Percentiles rank a stretch among this genome's conserved stretches.
Conservation (phyloP, 2,329 filamentous ascomycete species). For the Alternaria postmessia region DNA sequence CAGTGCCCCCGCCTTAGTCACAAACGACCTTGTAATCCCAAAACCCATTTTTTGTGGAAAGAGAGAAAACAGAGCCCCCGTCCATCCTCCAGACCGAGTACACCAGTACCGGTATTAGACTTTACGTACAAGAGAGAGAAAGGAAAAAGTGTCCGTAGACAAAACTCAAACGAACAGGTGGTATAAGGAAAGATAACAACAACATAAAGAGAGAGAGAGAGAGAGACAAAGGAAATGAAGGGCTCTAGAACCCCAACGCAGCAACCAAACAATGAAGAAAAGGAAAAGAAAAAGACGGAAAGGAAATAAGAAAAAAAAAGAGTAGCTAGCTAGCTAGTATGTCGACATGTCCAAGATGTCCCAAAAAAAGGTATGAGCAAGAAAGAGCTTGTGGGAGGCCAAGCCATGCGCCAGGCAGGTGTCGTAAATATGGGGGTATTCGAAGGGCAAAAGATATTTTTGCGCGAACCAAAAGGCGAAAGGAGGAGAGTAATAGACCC, state of each 20-base stretch:
- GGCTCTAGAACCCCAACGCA: too few relatives aligned
- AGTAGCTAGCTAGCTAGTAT: neutral
- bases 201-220: too few relatives aligned
- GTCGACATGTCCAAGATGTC: neutral
- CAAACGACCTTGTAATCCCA: neutral
- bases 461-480: neutral
- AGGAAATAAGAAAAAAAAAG: too few relatives aligned
- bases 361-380: neutral
- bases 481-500: neutral
- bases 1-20: too few relatives aligned
- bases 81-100: neutral
- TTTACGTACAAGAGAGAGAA: neutral
- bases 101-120: neutral
- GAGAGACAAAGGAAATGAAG: neutral
- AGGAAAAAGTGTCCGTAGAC: neutral
- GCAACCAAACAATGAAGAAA: too few relatives aligned
- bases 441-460: too few relatives aligned
- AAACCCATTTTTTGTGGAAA: neutral
- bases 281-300: neutral
- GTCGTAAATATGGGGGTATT: neutral
- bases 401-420: neutral
- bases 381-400: neutral
- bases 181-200: neutral
- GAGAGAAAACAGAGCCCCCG: neutral
- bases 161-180: neutral